phyloP scores from a whole-genome alignment of 768 basidiomycete genomes.

The Boletus huronensis region DNA sequence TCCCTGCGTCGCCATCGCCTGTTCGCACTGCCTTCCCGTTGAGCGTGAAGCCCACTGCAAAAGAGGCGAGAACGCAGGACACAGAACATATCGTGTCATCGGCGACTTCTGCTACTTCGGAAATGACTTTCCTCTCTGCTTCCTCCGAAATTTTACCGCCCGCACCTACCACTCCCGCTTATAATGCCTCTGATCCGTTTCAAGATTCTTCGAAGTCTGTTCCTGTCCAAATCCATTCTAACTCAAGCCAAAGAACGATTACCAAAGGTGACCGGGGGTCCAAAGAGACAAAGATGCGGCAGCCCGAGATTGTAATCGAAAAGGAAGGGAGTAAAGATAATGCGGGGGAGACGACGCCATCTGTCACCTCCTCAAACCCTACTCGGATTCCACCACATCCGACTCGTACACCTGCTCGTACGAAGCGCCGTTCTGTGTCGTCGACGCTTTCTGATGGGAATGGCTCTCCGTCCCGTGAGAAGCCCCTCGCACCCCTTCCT shows the following conservation, averaged over 20 bases:
- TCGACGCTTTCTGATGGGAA: constrained; percentile 72
- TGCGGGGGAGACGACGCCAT: constrained; percentile 3
- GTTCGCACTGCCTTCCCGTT: constrained; percentile 30
- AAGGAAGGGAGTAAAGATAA: constrained; percentile 36
- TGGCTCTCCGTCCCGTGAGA: constrained; percentile 49
- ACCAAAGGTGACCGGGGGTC: constrained; percentile 36
- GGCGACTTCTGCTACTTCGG: constrained; percentile 38
- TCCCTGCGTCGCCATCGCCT: constrained; percentile 33
- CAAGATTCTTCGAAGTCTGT: constrained; percentile 19
- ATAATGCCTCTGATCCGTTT: constrained; percentile 43
- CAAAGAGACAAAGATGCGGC: constrained; percentile 35
- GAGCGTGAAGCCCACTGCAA: constrained; percentile 18
- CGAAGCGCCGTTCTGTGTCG: constrained; percentile 93
- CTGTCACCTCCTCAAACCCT: constrained; percentile 23
- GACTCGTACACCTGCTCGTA: constrained; percentile 86
- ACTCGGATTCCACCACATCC: constrained; percentile 54
- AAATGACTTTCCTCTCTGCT: constrained; percentile 51
- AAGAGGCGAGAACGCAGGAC: constrained; percentile 12
- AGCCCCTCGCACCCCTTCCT: constrained; percentile 36
- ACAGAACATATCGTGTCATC: constrained; percentile 43
- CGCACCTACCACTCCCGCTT: constrained; percentile 56
- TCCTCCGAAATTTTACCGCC: constrained; percentile 50
- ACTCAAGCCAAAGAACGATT: constrained; percentile 58
- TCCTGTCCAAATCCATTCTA: constrained; percentile 42
- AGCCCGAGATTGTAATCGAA: constrained; percentile 51